Evolutionary conservation across 179 eudicot genomes (phyloP).

Genomic region (Corrigiola litoralis): DNA sequence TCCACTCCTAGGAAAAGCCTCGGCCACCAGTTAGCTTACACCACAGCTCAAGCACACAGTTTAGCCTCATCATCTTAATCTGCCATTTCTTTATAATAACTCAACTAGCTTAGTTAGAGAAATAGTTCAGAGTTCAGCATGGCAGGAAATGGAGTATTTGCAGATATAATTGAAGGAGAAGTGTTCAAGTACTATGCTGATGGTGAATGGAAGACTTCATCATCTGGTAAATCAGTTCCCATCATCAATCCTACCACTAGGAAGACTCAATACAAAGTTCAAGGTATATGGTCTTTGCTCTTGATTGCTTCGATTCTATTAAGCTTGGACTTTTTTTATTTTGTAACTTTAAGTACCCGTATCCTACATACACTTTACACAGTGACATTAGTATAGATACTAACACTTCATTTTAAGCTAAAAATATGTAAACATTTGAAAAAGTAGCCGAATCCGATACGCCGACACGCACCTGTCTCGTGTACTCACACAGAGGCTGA

Average conservation of each 20-base stretch:
- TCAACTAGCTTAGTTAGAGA: neutral
- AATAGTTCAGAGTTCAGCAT: conserved; percentile 15
- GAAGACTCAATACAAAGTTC: conserved; percentile 74
- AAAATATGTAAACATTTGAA: no score
- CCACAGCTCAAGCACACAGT: conserved; percentile 1
- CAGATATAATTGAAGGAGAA: conserved; percentile 79
- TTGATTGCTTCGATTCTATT: neutral
- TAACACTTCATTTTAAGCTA: no score
- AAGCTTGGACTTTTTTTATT: neutral
- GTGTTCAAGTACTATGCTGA: conserved; percentile 82
- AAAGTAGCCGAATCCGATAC: no score
- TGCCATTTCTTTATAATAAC: neutral
- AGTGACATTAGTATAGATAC: no score
- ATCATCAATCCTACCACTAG: conserved; percentile 81
- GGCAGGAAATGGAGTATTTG: conserved; percentile 79
- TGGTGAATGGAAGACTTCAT: conserved; percentile 82
- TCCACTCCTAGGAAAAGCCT: neutral
- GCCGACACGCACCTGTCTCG: no score
- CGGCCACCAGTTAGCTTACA: conserved; percentile 15
- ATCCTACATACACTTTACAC: no score
- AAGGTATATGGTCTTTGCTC: conserved; percentile 38
- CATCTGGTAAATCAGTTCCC: conserved; percentile 78
- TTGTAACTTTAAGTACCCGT: no score
- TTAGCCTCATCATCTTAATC: neutral
- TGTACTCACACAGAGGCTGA: no score